These are phyloP conservation scores for Microsporum canis DNA, from an alignment of 2,329 filamentous ascomycete species.

Conservation along the genomic window DNA sequence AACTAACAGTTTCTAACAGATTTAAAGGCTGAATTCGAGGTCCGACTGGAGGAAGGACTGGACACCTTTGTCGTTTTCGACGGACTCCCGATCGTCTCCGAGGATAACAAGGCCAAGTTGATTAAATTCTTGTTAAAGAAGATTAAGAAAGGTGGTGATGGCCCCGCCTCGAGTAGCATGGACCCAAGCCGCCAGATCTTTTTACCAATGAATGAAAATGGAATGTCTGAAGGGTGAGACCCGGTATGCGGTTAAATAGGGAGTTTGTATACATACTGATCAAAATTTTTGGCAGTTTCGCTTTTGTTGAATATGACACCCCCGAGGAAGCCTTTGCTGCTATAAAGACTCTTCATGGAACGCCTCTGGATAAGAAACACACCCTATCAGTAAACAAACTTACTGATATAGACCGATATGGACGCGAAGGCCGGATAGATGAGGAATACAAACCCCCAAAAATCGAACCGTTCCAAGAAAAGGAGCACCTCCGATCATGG, in stretches of 20 bases:
- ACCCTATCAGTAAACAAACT: slow-evolving; percentile 94
- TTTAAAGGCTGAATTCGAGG: slow-evolving; percentile 86
- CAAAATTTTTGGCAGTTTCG: slow-evolving; percentile 53
- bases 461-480: slow-evolving; percentile 75
- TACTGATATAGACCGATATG: slow-evolving; percentile 93
- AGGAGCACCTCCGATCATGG: slow-evolving; percentile 92
- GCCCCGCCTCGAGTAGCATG: slow-evolving; percentile 55
- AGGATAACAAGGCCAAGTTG: slow-evolving; percentile 86
- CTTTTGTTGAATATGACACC: slow-evolving; percentile 92
- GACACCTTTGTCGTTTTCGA: slow-evolving; percentile 96
- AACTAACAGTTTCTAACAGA: slow-evolving; percentile 42
- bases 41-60: slow-evolving; percentile 88
- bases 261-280: background rate
- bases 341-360: slow-evolving; percentile 74
- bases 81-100: slow-evolving; percentile 77
- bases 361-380: slow-evolving; percentile 92
- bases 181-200: slow-evolving; percentile 47
- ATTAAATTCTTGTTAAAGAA: slow-evolving; percentile 94
- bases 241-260: background rate
- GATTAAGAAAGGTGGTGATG: slow-evolving; percentile 44
- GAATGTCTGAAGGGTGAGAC: slow-evolving; percentile 71
- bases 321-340: slow-evolving; percentile 81
- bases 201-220: slow-evolving; percentile 86
- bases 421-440: slow-evolving; percentile 82
- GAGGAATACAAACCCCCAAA: slow-evolving; percentile 77